Base-by-base conservation (phyloP, 2,329 filamentous ascomycete species). In the Aspergillus sp. region DNA sequence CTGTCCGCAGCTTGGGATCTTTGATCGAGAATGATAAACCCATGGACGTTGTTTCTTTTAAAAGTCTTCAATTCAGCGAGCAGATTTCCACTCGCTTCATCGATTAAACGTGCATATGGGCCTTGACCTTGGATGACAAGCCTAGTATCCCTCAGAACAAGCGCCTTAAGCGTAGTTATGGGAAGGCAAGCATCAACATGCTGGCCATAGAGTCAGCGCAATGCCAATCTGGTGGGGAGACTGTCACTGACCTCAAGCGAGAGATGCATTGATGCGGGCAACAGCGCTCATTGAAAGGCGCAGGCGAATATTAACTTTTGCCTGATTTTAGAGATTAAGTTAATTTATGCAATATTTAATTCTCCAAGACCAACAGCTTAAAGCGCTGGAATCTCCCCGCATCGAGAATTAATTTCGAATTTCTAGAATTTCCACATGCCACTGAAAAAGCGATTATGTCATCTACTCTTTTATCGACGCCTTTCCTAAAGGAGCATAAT, bases 161-260 rank as follows among this genome's bases (percentile, higher is more conserved):
- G 44, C 27, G 55, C 55, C 51, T 62, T 60, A 32, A 72, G 51
- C 37, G 66, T 65, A 46, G 68, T 68, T 48, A 72, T 62, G 29
- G 70, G 70, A 33, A 72, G 61, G 57, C 65, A 69, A 52, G 64
- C 59, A 58, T 68, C 67, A 53, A 67, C 51, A 49, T 66, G 64
- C 68, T 71, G 44, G 27, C 28, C 31, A 44, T 50, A 29, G 39
- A 50, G 54, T 65, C 53, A 62, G 58, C 41, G 39, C 30, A 36
- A 42, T 37, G 38, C 29, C 37, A 43, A 9, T 33, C 13, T 32
- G 35, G 19, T 30, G 38, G 30, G 10, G n/a, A 33, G 12, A 43
- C 35, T 27, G 26, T 35, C 30, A 60, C 61, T 51, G n/a, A 65
- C 61, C 59, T 62, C 51, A 32, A 65, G 55, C 37, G 56, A 57